A percentile compares a stretch with the other conserved stretches of the same genome.
Conservation (phyloP, 768 basidiomycete species). For the Termitomyces sp. region DNA sequence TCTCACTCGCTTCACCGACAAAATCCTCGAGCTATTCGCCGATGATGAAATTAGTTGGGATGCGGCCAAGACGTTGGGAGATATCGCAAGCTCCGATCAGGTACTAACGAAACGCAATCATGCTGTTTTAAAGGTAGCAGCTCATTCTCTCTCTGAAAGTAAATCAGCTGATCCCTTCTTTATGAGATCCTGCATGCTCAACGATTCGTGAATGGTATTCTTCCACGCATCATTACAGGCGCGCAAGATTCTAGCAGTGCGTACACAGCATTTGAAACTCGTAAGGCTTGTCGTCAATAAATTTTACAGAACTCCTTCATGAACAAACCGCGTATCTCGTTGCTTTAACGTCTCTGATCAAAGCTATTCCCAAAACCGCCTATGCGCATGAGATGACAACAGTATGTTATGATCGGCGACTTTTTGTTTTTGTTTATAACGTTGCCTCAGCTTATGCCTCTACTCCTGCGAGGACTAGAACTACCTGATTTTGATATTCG, state of each 20-base stretch:
- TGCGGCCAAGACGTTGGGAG: constrained; percentile 73
- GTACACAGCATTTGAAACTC: constrained; percentile 13
- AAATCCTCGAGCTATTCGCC: constrained; percentile 64
- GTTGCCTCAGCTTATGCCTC: constrained; percentile 68
- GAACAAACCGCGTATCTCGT: constrained; percentile 71
- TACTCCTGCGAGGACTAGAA: constrained; percentile 81
- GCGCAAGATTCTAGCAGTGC: constrained; percentile 52
- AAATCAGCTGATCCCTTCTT: background rate
- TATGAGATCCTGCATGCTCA: constrained; percentile 68
- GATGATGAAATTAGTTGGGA: constrained; percentile 63
- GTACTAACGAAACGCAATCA: constrained; percentile 74
- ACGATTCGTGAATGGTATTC: constrained; percentile 63
- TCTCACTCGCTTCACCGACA: constrained; percentile 51
- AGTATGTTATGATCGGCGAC: constrained; percentile 26
- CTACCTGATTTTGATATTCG: constrained; percentile 71
- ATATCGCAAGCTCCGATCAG: constrained; percentile 53
- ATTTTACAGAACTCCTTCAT: constrained; percentile 15
- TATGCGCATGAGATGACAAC: constrained; percentile 65
- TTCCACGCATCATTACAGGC: constrained; percentile 72
- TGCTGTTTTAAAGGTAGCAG: constrained; percentile 68
- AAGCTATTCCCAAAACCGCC: constrained; percentile 69
- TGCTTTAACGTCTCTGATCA: constrained; percentile 77
- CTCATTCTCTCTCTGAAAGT: background rate
- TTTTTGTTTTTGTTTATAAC: background rate
- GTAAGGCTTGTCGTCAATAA: background rate